Base-by-base conservation (phyloP, 129 eudicot genomes). In the Lactuca saligna region DNA sequence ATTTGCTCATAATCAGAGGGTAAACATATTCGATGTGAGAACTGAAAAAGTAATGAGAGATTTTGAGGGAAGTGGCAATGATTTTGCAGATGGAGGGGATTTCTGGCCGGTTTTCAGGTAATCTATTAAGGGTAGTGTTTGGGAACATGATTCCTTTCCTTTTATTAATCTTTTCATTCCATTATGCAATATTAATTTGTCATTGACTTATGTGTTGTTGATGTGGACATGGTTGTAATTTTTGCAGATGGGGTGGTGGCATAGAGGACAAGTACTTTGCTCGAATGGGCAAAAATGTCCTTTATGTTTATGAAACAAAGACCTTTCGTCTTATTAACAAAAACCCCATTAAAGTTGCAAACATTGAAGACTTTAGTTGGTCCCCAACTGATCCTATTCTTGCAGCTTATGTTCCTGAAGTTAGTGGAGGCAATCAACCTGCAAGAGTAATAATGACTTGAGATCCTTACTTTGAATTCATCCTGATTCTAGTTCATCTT, bases 41-140 rank as follows among this genome's bases (percentile, higher is more conserved):
- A 85, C 95, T 20, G 95, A 95, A 63, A 91, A 87, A 80, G 80
- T 87, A 16, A 91, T 83, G 91, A 91, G 95, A 75, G 97, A 87
- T 65, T 91, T 91, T 58, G 85, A 83, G 54, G 97, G 97, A 54
- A 91, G 90, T 78, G 97, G 95, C 3, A 95, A 91, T 72, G 97
- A 91, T 54, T 90, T 82, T 77, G 87, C 87, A 25, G 57, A 81
- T 50, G 95, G 89, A 25, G 91, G 95, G 54, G 90, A 85, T 44
- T 79, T 89, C 0, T 91, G 97, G 97, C 97, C 97, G 71, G 86
- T 87, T 63, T 87, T 91, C 85, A 85, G 85, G 97, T 91, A 49
- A 57, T 65, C 11, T 29, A 25, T 5, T 13, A 17, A 42, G 25
- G 25, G 25, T 20, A 20, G 25, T 20, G 25, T 20, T 20, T 20